A percentile compares a stretch with the other conserved stretches of the same genome.
These are phyloP conservation scores for Erysimum cheiri DNA, from an alignment of 441 rosid genomes.

Conservation along the genomic window DNA sequence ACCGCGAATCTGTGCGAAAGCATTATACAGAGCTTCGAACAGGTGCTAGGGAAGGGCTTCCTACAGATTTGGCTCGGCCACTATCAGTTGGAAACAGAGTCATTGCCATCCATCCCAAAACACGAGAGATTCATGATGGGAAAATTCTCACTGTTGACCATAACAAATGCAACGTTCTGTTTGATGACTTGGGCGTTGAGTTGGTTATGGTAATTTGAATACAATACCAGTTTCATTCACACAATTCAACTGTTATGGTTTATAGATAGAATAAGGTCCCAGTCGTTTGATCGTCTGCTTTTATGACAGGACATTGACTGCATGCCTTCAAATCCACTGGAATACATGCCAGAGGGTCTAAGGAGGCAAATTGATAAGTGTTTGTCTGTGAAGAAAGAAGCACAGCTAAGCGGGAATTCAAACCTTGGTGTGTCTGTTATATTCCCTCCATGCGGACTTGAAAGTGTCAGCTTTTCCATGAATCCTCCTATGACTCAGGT, in stretches of 20 bases:
- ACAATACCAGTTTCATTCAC: constrained; percentile 15
- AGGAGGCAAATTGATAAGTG: constrained; percentile 64
- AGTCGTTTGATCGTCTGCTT: constrained; percentile 7
- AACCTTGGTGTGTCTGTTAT: constrained; percentile 53
- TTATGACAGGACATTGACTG: constrained; percentile 91
- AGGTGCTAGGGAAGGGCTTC: constrained; percentile 87
- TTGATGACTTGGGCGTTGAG: constrained; percentile 89
- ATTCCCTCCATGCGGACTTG: constrained; percentile 54
- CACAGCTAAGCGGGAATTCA: constrained; percentile 55
- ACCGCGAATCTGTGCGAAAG: constrained; percentile 90
- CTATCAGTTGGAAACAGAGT: constrained; percentile 91
- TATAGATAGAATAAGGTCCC: constrained; percentile 24
- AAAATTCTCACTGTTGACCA: constrained; percentile 90
- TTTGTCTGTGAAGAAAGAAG: constrained; percentile 53
- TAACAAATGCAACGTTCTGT: constrained; percentile 86
- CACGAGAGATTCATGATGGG: constrained; percentile 90
- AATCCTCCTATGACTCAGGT: constrained; percentile 57
- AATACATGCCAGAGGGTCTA: constrained; percentile 93
- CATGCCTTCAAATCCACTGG: constrained; percentile 90
- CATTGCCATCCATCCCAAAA: constrained; percentile 88
- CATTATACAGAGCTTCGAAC: constrained; percentile 83
- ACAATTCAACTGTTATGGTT: constrained; percentile 25
- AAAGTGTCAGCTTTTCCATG: constrained; percentile 49
- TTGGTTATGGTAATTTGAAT: constrained; percentile 71
- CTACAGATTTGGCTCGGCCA: constrained; percentile 96